Percentiles rank a stretch among this genome's conserved stretches.
Conservation (phyloP, 345 rosid species). For the Populus ilicifolia region DNA sequence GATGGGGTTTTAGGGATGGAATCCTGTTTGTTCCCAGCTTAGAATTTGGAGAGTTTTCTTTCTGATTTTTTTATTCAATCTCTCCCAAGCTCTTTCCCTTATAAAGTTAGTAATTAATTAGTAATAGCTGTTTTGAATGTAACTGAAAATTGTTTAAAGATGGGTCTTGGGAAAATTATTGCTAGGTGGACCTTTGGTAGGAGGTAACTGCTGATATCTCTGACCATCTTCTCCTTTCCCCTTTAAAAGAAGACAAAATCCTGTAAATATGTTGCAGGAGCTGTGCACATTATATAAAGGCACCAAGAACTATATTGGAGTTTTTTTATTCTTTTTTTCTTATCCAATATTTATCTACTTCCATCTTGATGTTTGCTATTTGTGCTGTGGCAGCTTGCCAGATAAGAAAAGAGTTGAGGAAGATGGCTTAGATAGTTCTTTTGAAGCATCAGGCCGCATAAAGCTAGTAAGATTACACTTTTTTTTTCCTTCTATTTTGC, state of each 20-base stretch:
- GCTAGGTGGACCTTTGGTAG: constrained; percentile 25
- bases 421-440: constrained; percentile 42
- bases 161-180: constrained; percentile 33
- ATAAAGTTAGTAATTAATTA: constrained; percentile 8
- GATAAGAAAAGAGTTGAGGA: constrained; percentile 52
- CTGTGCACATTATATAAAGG: constrained; percentile 11
- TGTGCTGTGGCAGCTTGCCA: constrained; percentile 59
- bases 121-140: constrained; percentile 6
- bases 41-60: constrained; percentile 1
- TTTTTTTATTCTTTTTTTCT: constrained; percentile 19
- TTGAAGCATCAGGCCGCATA: constrained; percentile 45
- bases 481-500: constrained; percentile 1
- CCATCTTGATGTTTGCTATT: constrained; percentile 30
- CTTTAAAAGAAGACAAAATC: background rate
- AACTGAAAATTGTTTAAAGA: constrained; percentile 18
- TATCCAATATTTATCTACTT: constrained; percentile 13
- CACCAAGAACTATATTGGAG: constrained; percentile 11
- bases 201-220: constrained; percentile 18
- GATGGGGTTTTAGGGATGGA: background rate
- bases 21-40: constrained; percentile 3
- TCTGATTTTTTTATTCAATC: background rate
- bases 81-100: background rate
- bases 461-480: constrained; percentile 57
- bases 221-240: constrained; percentile 8
- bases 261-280: constrained; percentile 9